A percentile compares a stretch with the other conserved stretches of the same genome.
phyloP scores from a whole-genome alignment of 78 protist genomes.

The Dictyostelium firmibasis region DNA sequence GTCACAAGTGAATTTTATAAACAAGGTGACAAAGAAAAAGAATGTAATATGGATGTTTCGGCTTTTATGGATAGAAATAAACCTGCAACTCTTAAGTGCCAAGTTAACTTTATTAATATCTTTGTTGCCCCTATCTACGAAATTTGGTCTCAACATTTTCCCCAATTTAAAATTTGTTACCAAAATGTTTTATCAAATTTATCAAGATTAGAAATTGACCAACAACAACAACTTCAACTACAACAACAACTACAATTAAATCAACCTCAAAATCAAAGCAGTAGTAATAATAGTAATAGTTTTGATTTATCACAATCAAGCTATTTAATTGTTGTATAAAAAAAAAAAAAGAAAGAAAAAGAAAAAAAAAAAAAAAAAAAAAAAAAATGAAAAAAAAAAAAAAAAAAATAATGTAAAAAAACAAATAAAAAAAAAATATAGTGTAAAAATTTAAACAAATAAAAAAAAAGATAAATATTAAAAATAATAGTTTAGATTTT shows the following conservation, averaged over 20 bases:
- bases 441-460: neutral
- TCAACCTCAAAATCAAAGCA: neutral
- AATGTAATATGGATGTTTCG: slow-evolving; percentile 71
- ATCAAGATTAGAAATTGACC: neutral
- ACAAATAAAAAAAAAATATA: neutral
- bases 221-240: neutral
- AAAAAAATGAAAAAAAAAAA: neutral
- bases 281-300: neutral
- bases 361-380: neutral
- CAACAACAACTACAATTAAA: neutral
- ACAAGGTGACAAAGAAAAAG: slow-evolving; percentile 87
- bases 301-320: neutral
- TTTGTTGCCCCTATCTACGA: slow-evolving; percentile 82
- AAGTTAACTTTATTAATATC: slow-evolving; percentile 81
- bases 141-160: slow-evolving; percentile 15
- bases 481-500: too few relatives aligned
- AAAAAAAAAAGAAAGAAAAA: neutral
- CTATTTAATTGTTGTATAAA: neutral
- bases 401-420: neutral
- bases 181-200: neutral
- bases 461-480: too few relatives aligned
- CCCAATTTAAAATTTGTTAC: neutral
- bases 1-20: slow-evolving; percentile 58
- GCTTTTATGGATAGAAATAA: slow-evolving; percentile 85
- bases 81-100: slow-evolving; percentile 85